Base-by-base conservation (phyloP, 345 rosid genomes). In the Acer negundo region DNA sequence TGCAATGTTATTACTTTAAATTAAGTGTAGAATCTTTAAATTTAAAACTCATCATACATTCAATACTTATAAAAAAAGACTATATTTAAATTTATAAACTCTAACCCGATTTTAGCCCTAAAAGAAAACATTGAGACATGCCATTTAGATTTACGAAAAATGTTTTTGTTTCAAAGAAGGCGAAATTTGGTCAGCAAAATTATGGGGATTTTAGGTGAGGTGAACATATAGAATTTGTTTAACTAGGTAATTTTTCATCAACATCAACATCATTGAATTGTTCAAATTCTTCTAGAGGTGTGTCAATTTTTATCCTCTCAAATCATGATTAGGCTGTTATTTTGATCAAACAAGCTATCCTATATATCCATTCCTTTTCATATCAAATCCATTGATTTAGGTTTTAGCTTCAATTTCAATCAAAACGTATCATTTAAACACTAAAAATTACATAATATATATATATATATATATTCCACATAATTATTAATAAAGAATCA, bases 301-400 rank as follows among this genome's bases (percentile, higher is more conserved):
- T 74, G 59, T 74, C 69, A 63, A 78, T 51, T 44, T 81, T 62
- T 63, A 44, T 55, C 47, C 75, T 81, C 72, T 62, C 19, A 69
- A 71, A 71, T 47, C 78, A 76, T 67, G 80, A 74, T 46, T 77
- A 47, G 73, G 77, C 70, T 66, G 62, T 19, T 64, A 64, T 80
- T 49, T 24, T 23, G 51, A 20, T 58, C 24, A 59, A 56, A 35
- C 28, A 55, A 59, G 53, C 16, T 58, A 19, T 6, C 47, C 20
- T 22, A 40, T 22, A 22, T 16, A 11, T 15, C 11, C 49, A 7
- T 76, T 76, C 72, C 35, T 20, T 38, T 76, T 76, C 65, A 56
- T 56, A 76, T 55, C 56, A 67, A 20, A 55, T 67, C 35, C n/a
- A 15, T 44, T 73, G 68, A 73, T 59, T 49, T 19, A 35, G 3